Base-by-base conservation (phyloP, 148 eudicot genomes). In the Dianthus caryophyllus region DNA sequence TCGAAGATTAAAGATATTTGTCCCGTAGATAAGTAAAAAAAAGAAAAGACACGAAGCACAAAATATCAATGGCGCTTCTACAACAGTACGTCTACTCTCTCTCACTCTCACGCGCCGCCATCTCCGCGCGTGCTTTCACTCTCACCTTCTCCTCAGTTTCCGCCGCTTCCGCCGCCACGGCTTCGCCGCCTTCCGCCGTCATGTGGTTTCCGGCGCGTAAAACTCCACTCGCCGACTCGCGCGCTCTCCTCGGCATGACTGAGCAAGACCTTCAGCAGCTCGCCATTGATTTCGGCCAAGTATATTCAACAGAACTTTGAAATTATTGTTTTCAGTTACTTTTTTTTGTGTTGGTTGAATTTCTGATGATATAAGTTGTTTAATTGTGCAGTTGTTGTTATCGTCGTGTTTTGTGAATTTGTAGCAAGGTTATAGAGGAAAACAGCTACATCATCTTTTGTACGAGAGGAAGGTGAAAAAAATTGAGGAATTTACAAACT, bases 201-300 rank as follows among this genome's bases (percentile, higher is more conserved):
- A n/a, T n/a, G n/a, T n/a, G n/a, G n/a, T n/a, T n/a, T n/a, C n/a
- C 74, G 44, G 55, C 61, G 61, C 65, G 77, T 30, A 66, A 63
- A 63, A 43, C 18, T 29, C 29, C 74, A 22, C 51, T 44, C 9
- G 14, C 76, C 15, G 84, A 79, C 36, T 65, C 85, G 7, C 86
- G 77, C 51, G 89, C 85, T 64, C 93, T 95, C 48, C 89, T 95
- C 41, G 97, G 99, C 70, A 76, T 95, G 99, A 84, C 99, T 2
- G 96, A 88, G 74, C 61, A 30, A 13, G 89, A 95, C 64, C 97
- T 95, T 58, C 96, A 95, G 46, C 85, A 95, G 14, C 89, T 95
- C 20, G 93, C 91, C 66, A 53, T 84, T 46, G 85, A 95, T 15
- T 82, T 95, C 30, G 96, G 91, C 6, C 93, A 86, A 88, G 99